phyloP scores from a whole-genome alignment of 805 yeast species.

The Wickerhamiella nectarea region DNA sequence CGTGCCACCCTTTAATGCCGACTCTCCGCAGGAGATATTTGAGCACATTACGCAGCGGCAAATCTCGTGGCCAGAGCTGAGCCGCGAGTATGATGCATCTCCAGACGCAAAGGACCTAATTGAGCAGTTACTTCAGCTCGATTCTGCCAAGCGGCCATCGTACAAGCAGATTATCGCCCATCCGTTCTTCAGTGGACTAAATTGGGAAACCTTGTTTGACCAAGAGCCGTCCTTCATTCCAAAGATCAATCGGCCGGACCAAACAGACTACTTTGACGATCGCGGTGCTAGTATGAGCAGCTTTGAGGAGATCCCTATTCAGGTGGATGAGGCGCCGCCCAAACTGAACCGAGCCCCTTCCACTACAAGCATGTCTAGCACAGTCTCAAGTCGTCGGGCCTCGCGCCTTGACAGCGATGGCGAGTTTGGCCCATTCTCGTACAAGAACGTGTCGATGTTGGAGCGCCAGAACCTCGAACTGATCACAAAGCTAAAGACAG shows the following conservation, averaged over 20 bases:
- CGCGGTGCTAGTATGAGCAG: constrained; percentile 72
- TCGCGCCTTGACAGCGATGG: constrained; percentile 47
- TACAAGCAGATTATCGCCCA: constrained; percentile 68
- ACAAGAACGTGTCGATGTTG: constrained; percentile 74
- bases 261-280: constrained; percentile 79
- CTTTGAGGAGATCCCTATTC: constrained; percentile 26
- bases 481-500: constrained; percentile 71
- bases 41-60: constrained; percentile 59
- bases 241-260: constrained; percentile 58
- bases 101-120: constrained; percentile 67
- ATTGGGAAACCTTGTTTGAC: constrained; percentile 65
- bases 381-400: constrained; percentile 31
- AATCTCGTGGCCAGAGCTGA: constrained; percentile 72
- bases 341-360: not conserved
- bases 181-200: constrained; percentile 53
- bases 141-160: constrained; percentile 62
- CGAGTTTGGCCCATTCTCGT: constrained; percentile 84
- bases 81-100: constrained; percentile 32
- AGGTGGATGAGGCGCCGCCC: not conserved
- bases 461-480: constrained; percentile 92
- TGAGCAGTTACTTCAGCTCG: constrained; percentile 41
- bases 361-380: constrained; percentile 10
- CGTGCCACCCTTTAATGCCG: constrained; percentile 86
- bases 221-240: constrained; percentile 77
- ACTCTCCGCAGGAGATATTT: constrained; percentile 67